phyloP scores from a whole-genome alignment of 108 stramenopile genomes.

The Pelagomonas calceolata region DNA sequence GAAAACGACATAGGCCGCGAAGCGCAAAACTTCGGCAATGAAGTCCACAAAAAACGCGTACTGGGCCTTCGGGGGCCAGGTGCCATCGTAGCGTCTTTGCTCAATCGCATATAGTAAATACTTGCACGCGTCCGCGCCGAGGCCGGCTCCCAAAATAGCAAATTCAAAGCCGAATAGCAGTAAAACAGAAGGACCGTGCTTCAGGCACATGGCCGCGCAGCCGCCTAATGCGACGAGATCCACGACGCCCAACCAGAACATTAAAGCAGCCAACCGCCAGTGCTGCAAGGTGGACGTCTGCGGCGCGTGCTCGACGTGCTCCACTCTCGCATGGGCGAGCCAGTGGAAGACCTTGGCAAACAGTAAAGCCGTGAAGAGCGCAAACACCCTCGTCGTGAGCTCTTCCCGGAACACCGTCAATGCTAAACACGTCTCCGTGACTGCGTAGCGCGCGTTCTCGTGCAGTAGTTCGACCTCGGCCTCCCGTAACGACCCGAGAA shows the following conservation, averaged over 20 bases:
- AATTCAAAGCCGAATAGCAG: constrained; percentile 88
- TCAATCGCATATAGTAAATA: constrained; percentile 76
- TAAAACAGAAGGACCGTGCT: constrained; percentile 63
- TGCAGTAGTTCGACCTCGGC: constrained; percentile 76
- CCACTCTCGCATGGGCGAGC: constrained; percentile 74
- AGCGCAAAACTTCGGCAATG: constrained; percentile 74
- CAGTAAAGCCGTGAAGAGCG: constrained; percentile 71
- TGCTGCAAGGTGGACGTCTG: constrained; percentile 48
- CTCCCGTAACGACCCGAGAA: constrained; percentile 68
- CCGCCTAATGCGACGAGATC: constrained; percentile 51
- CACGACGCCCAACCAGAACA: constrained; percentile 42
- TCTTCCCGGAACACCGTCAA: constrained; percentile 92
- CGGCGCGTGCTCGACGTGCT: constrained; percentile 78
- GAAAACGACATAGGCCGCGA: constrained; percentile 83
- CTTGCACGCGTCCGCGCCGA: constrained; percentile 47
- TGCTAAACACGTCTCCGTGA: constrained; percentile 93
- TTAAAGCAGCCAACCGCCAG: constrained; percentile 42
- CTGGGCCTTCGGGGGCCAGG: constrained; percentile 38
- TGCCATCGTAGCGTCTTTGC: constrained; percentile 28
- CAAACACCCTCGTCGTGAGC: constrained; percentile 59
- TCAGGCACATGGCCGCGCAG: constrained; percentile 43
- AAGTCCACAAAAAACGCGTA: constrained; percentile 73
- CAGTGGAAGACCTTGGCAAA: constrained; percentile 82
- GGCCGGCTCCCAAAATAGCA: constrained; percentile 67
- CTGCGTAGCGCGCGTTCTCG: constrained; percentile 86